Evolutionary conservation across 345 rosid species (phyloP), one percentile per base, ranked within the genome.

Genomic region (Arabidopsis suecica): DNA sequence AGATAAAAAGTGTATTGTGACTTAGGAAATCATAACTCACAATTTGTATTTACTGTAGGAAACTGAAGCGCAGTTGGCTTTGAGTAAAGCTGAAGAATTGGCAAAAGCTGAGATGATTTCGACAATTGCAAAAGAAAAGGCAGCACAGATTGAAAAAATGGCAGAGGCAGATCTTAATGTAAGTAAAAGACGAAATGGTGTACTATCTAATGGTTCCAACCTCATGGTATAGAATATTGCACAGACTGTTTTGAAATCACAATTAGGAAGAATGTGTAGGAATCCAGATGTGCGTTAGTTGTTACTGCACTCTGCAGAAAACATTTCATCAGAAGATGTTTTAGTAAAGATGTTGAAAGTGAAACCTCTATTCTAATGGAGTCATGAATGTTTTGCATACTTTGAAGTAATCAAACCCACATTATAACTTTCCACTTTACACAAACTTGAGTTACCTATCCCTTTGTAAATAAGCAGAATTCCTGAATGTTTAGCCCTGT

Each of bases 141-240:
- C 93, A 60, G 80, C 91, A 60, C 96, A 86, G 61, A 85, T 91
- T 72, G 91, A 96, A 71, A 93, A 85, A 81, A 83, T 89, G 83
- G 90, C 89, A 16, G 99, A 96, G 66, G 97, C 93, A 65, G 83
- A 96, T 87, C 93, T 96, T 68, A 78, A 93, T 82, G 99, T 96
- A 86, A 83, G 88, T 74, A 67, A 25, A 25, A 71, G 40, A 38
- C 37, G 2, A 42, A 57, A 30, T 54, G 1, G 22, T 70, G 30
- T 37, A 38, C 32, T 36, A 44, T 61, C 37, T 22, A 18, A 20
- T 61, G 33, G 51, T 28, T 62, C 65, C 69, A 36, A 44, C 50
- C 71, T 54, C 59, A 2, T 53, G 40, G 34, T 62, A 23, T 33
- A 70, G 18, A 38, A 40, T 61, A 51, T 59, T 76, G 53, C 56